Evolutionary conservation across 495 filamentous ascomycete genomes (phyloP).

Genomic region (Penicillium samsonianum): DNA sequence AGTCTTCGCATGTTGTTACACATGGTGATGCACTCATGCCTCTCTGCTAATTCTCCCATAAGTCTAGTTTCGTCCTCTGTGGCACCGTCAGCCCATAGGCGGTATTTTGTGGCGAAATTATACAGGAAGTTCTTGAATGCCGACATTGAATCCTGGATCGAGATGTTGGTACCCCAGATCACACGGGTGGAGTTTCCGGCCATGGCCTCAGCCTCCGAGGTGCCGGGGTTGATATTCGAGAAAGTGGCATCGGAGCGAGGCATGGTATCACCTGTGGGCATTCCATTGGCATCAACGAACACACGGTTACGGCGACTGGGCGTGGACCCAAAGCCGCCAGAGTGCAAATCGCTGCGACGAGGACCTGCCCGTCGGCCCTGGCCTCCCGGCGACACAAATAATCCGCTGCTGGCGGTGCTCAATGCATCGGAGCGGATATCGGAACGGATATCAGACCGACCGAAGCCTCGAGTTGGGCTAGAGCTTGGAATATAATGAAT

Average conservation of each 20-base stretch:
- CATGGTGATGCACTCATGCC: conserved; percentile 80
- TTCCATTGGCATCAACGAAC: conserved; percentile 79
- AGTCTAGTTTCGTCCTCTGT: conserved; percentile 70
- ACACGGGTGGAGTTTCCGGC: conserved; percentile 77
- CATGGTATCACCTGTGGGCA: conserved; percentile 59
- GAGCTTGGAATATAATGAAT: conserved; percentile 87
- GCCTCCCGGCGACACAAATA: conserved; percentile 73
- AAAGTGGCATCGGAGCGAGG: conserved; percentile 79
- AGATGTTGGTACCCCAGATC: conserved; percentile 98
- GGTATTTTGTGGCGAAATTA: conserved; percentile 89
- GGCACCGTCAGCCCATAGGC: conserved; percentile 83
- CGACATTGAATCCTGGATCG: conserved; percentile 82
- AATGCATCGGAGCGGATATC: conserved; percentile 57
- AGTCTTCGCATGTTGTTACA: conserved; percentile 88
- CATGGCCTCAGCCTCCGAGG: conserved; percentile 87
- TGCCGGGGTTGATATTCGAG: conserved; percentile 81
- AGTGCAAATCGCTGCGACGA: conserved; percentile 81
- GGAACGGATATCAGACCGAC: conserved; percentile 51
- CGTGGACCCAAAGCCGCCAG: conserved; percentile 68
- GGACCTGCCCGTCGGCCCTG: conserved; percentile 45
- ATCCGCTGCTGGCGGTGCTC: conserved; percentile 79
- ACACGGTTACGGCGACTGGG: conserved; percentile 65
- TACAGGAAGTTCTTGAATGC: conserved; percentile 87
- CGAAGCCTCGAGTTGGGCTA: conserved; percentile 62
- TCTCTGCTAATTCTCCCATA: conserved; percentile 58